Base-by-base conservation (phyloP, 495 filamentous ascomycete species). In the Talaromyces nanjingensis region DNA sequence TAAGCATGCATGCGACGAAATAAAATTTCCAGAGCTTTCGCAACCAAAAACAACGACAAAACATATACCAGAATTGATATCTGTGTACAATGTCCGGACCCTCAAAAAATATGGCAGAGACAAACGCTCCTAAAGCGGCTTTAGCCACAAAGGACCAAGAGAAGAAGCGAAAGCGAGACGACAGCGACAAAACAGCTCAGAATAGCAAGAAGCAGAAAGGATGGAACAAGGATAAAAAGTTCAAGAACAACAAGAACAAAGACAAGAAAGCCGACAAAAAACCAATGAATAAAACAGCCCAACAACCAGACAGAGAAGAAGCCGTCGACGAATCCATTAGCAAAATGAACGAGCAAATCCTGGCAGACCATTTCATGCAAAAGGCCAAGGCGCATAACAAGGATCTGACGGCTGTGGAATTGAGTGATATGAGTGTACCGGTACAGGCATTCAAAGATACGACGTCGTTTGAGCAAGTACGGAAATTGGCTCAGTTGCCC, bases 361-460 rank as follows among this genome's bases (percentile, higher is more conserved):
- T 96, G n/a, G 89, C 93, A 0, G 94, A 98, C 73, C 86, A 96
- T 72, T 75, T 96, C 64, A 87, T 86, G n/a, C 86, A 93, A 69
- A 85, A 88, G 68, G 87, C 87, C 45, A 85, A 83, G 67, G 82
- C 86, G n/a, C 93, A 90, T 67, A 88, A 91, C 31, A 87, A 85
- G 39, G 85, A 93, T 54, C 71, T 97, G 57, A 96, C 88, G 66
- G 79, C 84, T 1, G 84, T 97, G 22, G 94, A 98, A 73, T 74
- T 96, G 42, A 87, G 87, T 63, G 93, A 96, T 73, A 76, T 87
- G 65, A 86, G 89, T 64, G 83, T 98, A 57, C 88, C 92, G 67
- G 63, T 49, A n/a, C 63, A 64, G 8, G 81, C 83, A 14, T 86
- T 91, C 67, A 69, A 77, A 16, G 91, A 97, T 75, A 94, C 89